Percentiles rank a stretch among this genome's conserved stretches.
phyloP scores from a whole-genome alignment of 345 rosid species.

The Ceriops decandra region DNA sequence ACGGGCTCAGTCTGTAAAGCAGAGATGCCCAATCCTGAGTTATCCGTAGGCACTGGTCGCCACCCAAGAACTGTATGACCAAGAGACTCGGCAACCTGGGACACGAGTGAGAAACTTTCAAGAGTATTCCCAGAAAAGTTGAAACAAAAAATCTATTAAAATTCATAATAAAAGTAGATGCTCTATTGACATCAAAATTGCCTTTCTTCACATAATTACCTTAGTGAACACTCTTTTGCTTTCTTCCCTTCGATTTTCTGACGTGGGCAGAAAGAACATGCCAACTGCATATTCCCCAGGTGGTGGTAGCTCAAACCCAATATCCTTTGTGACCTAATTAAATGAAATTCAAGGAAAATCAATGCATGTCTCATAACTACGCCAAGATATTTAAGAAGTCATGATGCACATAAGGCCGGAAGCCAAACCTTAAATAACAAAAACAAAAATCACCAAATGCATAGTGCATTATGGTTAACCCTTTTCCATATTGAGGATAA shows the following conservation, averaged over 20 bases:
- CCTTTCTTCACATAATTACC: constrained; percentile 36
- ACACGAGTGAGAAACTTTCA: background rate
- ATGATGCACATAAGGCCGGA: background rate
- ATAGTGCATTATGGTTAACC: too few species aligned
- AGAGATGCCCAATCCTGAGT: constrained; percentile 71
- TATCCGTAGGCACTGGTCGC: constrained; percentile 89
- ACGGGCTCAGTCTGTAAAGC: constrained; percentile 93
- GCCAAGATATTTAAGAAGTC: background rate
- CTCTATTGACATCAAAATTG: background rate
- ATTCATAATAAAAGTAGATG: too few species aligned
- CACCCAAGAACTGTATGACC: constrained; percentile 95
- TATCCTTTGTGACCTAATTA: constrained; percentile 55
- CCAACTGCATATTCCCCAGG: constrained; percentile 90
- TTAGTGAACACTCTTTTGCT: constrained; percentile 80
- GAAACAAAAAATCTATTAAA: background rate
- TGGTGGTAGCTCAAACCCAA: constrained; percentile 79
- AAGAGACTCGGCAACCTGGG: constrained; percentile 89
- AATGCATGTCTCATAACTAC: background rate
- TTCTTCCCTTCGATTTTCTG: constrained; percentile 62
- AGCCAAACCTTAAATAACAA: background rate
- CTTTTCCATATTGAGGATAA: too few species aligned
- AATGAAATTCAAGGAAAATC: constrained; percentile 2
- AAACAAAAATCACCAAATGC: background rate
- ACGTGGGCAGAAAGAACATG: constrained; percentile 89
- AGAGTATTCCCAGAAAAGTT: background rate